Evolutionary conservation across 495 filamentous ascomycete species (phyloP), one percentile per base, ranked within the genome.

Genomic region (Massariosphaeria phaeospora): DNA sequence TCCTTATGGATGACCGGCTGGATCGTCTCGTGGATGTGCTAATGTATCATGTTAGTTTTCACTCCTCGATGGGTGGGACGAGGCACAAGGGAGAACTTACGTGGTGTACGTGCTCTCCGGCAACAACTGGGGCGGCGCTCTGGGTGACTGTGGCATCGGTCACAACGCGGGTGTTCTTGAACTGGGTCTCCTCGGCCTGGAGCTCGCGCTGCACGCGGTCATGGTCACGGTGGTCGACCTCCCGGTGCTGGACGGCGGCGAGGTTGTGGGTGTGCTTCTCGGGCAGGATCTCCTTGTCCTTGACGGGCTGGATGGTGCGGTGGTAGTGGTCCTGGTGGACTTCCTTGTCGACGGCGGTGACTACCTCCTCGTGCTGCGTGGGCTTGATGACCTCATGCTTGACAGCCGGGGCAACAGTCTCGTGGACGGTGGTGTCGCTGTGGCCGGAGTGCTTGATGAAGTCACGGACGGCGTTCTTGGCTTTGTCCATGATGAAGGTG

Each of bases 1-100:
- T 85, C 59, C 61, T 84, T 83, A 36, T 85, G 75, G 21, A 86
- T 69, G 0, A 85, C 73, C 0, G 83, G 83, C 60, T 85, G 83
- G 49, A 86, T 76, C 29, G 74, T 79, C 67, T 85, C 80, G 59
- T 80, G 75, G 25, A 82, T 73, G 50, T 81, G 69, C 63, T 84
- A 21, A 7, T 3, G n/a, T n/a, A 25, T 3, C 7, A 3, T 47
- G 44, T 47, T 24, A 33, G 17, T 30, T 29, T 5, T 30, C 21
- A 11, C 29, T 30, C 44, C 13, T 5, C n/a, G n/a, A n/a, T n/a
- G n/a, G n/a, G n/a, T n/a, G n/a, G n/a, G n/a, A n/a, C n/a, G n/a
- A n/a, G n/a, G n/a, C n/a, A n/a, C n/a, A n/a, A n/a, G n/a, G n/a
- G n/a, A n/a, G n/a, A n/a, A n/a, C 44, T 23, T 50, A 50, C 45